Evolutionary conservation across 495 filamentous ascomycete genomes (phyloP), one percentile per base, ranked within the genome.

Genomic region (Hypoxylon cercidicola): DNA sequence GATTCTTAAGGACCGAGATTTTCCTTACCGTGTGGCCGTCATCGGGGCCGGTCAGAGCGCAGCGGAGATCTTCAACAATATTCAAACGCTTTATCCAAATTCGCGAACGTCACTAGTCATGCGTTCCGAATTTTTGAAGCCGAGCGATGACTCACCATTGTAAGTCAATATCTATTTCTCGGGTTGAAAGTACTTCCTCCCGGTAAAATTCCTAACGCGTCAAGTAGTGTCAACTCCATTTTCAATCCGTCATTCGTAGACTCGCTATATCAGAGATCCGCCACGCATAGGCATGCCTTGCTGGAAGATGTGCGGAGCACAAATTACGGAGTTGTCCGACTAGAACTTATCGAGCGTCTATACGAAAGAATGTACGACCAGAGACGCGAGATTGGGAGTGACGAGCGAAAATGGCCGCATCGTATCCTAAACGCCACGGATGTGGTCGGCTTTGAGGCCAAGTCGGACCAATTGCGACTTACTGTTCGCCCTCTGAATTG

Each of bases 131-230:
- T 92, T 93, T 39, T 78, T 99, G 56, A 88, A 88, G 55, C 94
- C 94, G 3, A 96, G 92, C 73, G 94, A 99, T 65, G 94, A 99
- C 70, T 95, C 91, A 47, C 94, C 94, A 16, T 98, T 97, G 91
- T 96, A 79, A 77, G 89, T 84, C 8, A 7, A 28, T n/a, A 12
- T 20, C 10, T 28, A 23, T 13, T 4, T 28, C 1, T 11, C 1
- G 28, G 1, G 1, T 11, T n/a, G 2, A 10, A 1, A 15, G 43
- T 12, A 7, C 28, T 13, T 41, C 28, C 8, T 34, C 11, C 4
- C 10, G 2, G 11, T 20, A 13, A 21, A 45, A 16, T 23, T 48
- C 18, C 51, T 75, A 48, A 76, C 43, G 0, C 6, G 2, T 30
- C 40, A 19, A 1, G 10, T 66, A 97, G 93, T 67, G 93, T 99